These are phyloP conservation scores for Suillus alpinus DNA, from an alignment of 768 basidiomycete species.

Conservation along the genomic window DNA sequence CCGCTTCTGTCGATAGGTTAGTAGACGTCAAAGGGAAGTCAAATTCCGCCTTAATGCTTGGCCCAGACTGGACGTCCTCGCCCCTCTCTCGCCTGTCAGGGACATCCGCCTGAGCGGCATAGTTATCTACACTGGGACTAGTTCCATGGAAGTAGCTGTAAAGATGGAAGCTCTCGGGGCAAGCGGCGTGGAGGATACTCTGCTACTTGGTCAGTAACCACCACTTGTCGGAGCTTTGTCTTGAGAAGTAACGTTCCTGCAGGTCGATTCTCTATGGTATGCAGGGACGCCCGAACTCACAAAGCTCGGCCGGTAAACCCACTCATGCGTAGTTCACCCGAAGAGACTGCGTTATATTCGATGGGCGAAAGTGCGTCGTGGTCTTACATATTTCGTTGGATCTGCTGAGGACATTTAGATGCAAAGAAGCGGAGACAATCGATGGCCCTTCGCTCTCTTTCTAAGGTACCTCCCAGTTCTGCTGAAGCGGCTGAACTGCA, in stretches of 20 bases:
- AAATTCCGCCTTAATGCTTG: not conserved
- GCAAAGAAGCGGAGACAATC: constrained; percentile 59
- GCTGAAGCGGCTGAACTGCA: constrained; percentile 69
- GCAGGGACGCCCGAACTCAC: constrained; percentile 66
- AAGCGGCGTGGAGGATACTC: constrained; percentile 53
- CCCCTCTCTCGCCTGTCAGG: constrained; percentile 52
- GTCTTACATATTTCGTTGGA: not conserved
- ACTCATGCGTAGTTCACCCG: constrained; percentile 53
- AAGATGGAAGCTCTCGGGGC: constrained; percentile 68
- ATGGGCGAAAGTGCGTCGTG: constrained; percentile 65
- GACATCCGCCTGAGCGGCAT: constrained; percentile 78
- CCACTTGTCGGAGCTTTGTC: constrained; percentile 2
- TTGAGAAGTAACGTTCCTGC: not conserved
- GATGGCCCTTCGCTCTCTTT: constrained; percentile 55
- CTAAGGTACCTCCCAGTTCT: constrained; percentile 71
- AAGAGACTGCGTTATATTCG: constrained; percentile 58
- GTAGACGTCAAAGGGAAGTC: constrained; percentile 3
- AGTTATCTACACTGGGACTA: constrained; percentile 73
- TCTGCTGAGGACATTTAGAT: constrained; percentile 33
- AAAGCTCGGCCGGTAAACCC: constrained; percentile 63
- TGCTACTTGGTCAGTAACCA: constrained; percentile 51
- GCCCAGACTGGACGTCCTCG: constrained; percentile 63
- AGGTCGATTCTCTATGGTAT: constrained; percentile 95
- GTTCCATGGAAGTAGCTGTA: constrained; percentile 84
- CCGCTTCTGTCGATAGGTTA: constrained; percentile 77